A percentile compares a stretch with the other conserved stretches of the same genome.
Conservation (phyloP, 805 yeast species). For the Candida xyloterini region DNA sequence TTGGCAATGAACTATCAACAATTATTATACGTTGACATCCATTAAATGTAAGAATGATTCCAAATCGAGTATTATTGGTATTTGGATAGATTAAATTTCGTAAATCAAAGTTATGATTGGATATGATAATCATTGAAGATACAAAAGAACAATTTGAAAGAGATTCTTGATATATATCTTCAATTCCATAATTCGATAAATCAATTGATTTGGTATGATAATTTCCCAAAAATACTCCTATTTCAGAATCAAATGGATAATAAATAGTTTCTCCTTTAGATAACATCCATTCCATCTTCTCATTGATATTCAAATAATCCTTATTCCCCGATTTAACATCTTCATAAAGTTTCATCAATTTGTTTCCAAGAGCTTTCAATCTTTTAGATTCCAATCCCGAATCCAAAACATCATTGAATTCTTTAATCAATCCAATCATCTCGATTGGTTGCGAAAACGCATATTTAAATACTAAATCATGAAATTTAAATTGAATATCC, state of each 20-base stretch:
- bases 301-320: conserved; percentile 11
- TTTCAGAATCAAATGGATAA: conserved; percentile 9
- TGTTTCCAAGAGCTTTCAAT: conserved; percentile 9
- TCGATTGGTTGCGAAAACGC: conserved; percentile 8
- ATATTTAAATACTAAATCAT: conserved; percentile 6
- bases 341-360: conserved; percentile 15
- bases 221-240: conserved; percentile 14
- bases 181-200: conserved; percentile 16
- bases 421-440: conserved; percentile 6
- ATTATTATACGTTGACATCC: conserved; percentile 49
- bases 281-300: conserved; percentile 23
- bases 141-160: conserved; percentile 76
- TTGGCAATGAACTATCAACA: conserved; percentile 44
- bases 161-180: conserved; percentile 44
- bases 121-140: conserved; percentile 57
- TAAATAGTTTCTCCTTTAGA: conserved; percentile 11
- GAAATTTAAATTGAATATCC: conserved; percentile 5
- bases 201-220: conserved; percentile 2
- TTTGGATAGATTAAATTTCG: conserved; percentile 26
- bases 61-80: conserved; percentile 27
- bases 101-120: conserved; percentile 27
- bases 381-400: conserved; percentile 1
- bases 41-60: conserved; percentile 46
- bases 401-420: conserved; percentile 1
- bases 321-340: not conserved